phyloP scores from a whole-genome alignment of 306 rosid genomes.

The Herpetospermum pedunculosum region DNA sequence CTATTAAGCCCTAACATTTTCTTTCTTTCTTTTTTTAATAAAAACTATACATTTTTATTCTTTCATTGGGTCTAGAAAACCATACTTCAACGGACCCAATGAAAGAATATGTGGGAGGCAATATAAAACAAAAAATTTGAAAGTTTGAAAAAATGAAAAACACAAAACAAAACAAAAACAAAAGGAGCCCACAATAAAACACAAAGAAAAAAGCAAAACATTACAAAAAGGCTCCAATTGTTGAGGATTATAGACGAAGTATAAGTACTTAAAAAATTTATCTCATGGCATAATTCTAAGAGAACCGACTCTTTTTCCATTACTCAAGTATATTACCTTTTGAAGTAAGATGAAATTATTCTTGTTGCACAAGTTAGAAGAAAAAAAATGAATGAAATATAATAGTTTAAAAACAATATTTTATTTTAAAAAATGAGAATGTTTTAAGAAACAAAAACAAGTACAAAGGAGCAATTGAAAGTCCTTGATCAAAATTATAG shows the following conservation, averaged over 20 bases:
- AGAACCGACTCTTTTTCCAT: not conserved
- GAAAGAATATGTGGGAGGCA: not conserved
- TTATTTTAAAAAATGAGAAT: too few species aligned
- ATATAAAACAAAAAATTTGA: not conserved
- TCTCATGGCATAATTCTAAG: not conserved
- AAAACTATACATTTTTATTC: not conserved
- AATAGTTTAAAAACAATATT: too few species aligned
- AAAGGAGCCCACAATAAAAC: not conserved
- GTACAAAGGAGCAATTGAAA: too few species aligned
- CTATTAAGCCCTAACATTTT: not conserved
- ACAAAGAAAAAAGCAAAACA: not conserved
- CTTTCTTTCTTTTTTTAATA: not conserved
- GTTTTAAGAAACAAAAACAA: too few species aligned
- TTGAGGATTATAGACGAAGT: not conserved
- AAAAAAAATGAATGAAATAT: too few species aligned
- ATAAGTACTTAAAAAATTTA: not conserved
- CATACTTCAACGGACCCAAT: not conserved
- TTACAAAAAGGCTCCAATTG: not conserved
- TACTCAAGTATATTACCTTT: not conserved
- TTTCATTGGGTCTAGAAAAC: too few species aligned
- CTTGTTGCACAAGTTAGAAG: too few species aligned
- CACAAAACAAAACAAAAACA: not conserved
- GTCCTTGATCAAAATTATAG: too few species aligned
- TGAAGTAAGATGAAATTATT: not conserved
- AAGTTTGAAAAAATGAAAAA: not conserved